These are phyloP conservation scores for Suillus hirtellus DNA, from an alignment of 768 basidiomycete species.

Conservation along the genomic window DNA sequence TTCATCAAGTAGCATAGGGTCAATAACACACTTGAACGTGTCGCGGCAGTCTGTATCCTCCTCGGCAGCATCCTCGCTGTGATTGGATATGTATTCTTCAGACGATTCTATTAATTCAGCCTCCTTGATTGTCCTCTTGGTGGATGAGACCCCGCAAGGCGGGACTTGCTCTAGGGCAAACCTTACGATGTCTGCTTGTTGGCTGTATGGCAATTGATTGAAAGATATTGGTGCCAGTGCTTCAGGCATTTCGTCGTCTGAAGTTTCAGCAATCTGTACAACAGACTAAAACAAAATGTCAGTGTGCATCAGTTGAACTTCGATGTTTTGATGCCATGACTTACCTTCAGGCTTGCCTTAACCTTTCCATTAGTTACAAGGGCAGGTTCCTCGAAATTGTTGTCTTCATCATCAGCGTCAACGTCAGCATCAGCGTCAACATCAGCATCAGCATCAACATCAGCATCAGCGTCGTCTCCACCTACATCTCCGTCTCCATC, in stretches of 20 bases:
- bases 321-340: too few species aligned
- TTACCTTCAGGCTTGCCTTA: too few species aligned
- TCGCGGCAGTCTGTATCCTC: too few species aligned
- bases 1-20: not conserved
- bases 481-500: too few species aligned
- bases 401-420: too few species aligned
- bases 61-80: too few species aligned
- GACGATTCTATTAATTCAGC: not conserved
- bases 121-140: not conserved
- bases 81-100: not conserved
- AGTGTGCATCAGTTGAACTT: not conserved
- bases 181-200: not conserved
- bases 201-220: not conserved
- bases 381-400: too few species aligned
- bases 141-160: not conserved
- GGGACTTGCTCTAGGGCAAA: not conserved
- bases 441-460: too few species aligned
- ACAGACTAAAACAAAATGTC: not conserved
- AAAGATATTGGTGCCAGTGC: fast-evolving
- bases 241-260: not conserved
- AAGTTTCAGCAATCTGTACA: not conserved
- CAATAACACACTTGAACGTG: not conserved
- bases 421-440: too few species aligned
- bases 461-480: too few species aligned
- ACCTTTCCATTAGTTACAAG: too few species aligned